Percentiles rank a stretch among this genome's conserved stretches.
These are phyloP conservation scores for Cercospora janseana DNA, from an alignment of 2,329 filamentous ascomycete genomes.

Conservation along the genomic window DNA sequence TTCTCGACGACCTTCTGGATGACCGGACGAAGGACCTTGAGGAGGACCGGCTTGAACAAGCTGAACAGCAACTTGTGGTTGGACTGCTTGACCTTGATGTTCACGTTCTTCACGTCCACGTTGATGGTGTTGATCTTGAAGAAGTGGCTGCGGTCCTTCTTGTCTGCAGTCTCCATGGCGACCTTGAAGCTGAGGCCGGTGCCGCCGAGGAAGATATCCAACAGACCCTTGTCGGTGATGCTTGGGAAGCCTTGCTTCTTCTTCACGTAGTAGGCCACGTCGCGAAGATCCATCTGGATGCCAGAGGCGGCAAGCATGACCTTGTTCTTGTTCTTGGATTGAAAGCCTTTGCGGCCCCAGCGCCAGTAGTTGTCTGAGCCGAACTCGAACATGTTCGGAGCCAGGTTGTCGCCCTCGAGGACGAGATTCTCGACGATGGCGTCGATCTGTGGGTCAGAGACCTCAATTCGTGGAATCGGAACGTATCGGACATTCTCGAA, in stretches of 20 bases:
- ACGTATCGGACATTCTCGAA: slow-evolving; percentile 88
- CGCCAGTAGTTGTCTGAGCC: slow-evolving; percentile 91
- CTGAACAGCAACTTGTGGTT: slow-evolving; percentile 89
- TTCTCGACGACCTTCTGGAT: slow-evolving; percentile 87
- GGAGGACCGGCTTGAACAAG: slow-evolving; percentile 80
- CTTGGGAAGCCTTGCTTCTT: slow-evolving; percentile 90
- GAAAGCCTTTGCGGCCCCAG: slow-evolving; percentile 85
- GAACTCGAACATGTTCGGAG: slow-evolving; percentile 87
- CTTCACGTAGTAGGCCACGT: slow-evolving; percentile 93
- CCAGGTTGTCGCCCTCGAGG: slow-evolving; percentile 93
- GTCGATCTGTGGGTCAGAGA: slow-evolving; percentile 78
- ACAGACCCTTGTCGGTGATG: slow-evolving; percentile 81
- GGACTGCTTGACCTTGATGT: slow-evolving; percentile 87
- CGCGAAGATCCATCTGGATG: slow-evolving; percentile 83
- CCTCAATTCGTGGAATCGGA: slow-evolving; percentile 91
- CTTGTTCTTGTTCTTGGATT: slow-evolving; percentile 78
- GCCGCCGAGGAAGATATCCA: slow-evolving; percentile 83
- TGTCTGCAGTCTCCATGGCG: slow-evolving; percentile 76
- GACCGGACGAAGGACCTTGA: slow-evolving; percentile 78
- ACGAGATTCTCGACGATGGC: slow-evolving; percentile 91
- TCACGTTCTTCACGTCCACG: slow-evolving; percentile 39
- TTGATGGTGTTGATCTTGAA: slow-evolving; percentile 84
- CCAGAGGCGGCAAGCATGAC: slow-evolving; percentile 83
- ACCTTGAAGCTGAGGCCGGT: slow-evolving; percentile 90
- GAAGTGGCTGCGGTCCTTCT: slow-evolving; percentile 73